These are phyloP conservation scores for Starmerella geochares DNA, from an alignment of 805 yeast genomes.

Conservation along the genomic window DNA sequence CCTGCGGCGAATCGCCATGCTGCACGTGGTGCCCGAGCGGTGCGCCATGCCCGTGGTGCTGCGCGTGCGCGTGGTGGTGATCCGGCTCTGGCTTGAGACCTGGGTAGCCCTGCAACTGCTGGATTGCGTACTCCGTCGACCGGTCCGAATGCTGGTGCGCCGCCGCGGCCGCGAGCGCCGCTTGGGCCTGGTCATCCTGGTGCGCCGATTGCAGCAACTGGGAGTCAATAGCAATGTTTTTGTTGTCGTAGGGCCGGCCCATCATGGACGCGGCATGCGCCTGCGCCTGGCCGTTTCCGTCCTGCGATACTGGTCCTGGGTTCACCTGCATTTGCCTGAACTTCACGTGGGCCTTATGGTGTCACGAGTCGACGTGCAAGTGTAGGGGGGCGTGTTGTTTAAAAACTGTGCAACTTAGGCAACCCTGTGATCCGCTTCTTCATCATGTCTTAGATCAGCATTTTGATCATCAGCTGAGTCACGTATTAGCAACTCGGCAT, in stretches of 20 bases:
- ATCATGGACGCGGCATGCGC: conserved; percentile 15
- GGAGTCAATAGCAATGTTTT: conserved; percentile 22
- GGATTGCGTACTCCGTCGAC: conserved; percentile 24
- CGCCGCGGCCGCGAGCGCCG: conserved; percentile 20
- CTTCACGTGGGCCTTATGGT: conserved; percentile 25
- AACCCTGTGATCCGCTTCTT: conserved; percentile 1
- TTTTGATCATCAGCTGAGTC: conserved; percentile 5
- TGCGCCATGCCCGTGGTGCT: conserved; percentile 8
- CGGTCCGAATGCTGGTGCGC: conserved; percentile 23
- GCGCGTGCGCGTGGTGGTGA: conserved; percentile 11
- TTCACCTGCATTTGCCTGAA: conserved; percentile 20
- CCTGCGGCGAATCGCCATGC: conserved; percentile 4
- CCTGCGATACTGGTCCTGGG: conserved; percentile 22
- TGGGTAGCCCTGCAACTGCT: conserved; percentile 23
- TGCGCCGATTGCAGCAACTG: conserved; percentile 23
- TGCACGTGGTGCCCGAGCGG: conserved; percentile 4
- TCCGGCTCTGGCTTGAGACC: conserved; percentile 20
- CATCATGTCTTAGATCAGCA: conserved; percentile 1
- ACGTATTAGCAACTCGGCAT: background rate
- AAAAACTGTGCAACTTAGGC: conserved; percentile 3
- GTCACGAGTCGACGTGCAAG: conserved; percentile 17
- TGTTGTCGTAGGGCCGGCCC: conserved; percentile 22
- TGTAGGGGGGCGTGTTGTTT: background rate
- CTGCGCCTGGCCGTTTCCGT: conserved; percentile 16
- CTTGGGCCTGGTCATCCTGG: conserved; percentile 22